Evolutionary conservation across 805 yeast species (phyloP), one percentile per base, ranked within the genome.

Genomic region (Zygotorulaspora danielsina): DNA sequence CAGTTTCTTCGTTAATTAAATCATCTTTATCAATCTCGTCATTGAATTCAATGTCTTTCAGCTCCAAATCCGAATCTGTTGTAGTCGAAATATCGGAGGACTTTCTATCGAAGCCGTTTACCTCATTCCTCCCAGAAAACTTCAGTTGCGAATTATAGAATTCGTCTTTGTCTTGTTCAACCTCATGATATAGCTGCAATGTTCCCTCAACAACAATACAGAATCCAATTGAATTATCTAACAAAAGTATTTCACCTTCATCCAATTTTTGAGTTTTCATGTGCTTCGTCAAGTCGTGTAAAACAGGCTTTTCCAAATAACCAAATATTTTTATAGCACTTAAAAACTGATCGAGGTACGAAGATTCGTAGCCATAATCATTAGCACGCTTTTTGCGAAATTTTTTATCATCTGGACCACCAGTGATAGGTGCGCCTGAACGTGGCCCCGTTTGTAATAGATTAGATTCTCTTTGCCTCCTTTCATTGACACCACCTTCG

Each of bases 311-410:
- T 49, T 90, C 97, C 34, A 90, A 69, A 60, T 90, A 90, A 2
- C 97, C 97, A 66, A 90, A 93, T 5, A 93, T 83, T 62, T 87
- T 88, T 48, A 93, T 85, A 2, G 96, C 97, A 36, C 85, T 76
- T 32, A 90, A 65, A 53, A 90, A 90, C 58, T 89, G 95, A 59
- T 90, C 96, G 37, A 90, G 66, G 55, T 87, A 89, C 33, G 84
- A 80, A 1, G 82, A 65, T 32, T 75, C 63, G 12, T 49, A 40
- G n/a, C 46, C 46, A 22, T 45, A 36, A 18, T 33, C 38, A n/a
- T 32, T 20, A 27, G 39, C 5, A 8, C 12, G 16, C 18, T 12
- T 5, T 12, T 27, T 6, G 18, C 31, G 11, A 27, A 12, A 27
- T 27, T 27, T 27, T 12, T 27, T 27, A n/a, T 27, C 31, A 27